Conservation (phyloP, 352 stramenopile genomes). For the Phytophthora tubulina region DNA sequence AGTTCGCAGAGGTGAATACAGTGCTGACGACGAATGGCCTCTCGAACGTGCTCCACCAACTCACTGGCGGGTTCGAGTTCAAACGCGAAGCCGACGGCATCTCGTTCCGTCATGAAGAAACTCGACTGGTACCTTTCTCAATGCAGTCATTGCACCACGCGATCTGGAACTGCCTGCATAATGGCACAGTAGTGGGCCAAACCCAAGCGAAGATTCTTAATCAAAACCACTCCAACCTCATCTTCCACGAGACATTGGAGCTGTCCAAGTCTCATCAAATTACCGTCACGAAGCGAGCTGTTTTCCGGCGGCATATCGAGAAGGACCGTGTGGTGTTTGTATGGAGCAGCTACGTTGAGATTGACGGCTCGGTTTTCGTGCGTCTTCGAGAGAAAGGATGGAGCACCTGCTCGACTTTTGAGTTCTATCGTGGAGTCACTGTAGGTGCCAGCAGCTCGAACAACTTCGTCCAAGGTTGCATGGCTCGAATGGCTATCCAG, state of each 20-base stretch:
- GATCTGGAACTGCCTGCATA: conserved; percentile 35
- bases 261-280: conserved; percentile 27
- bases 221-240: conserved; percentile 38
- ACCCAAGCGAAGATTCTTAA: conserved; percentile 10
- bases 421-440: conserved; percentile 31
- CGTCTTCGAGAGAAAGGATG: conserved; percentile 46
- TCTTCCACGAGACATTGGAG: conserved; percentile 32
- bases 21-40: conserved; percentile 34
- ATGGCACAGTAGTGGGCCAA: conserved; percentile 4
- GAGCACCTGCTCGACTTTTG: conserved; percentile 36
- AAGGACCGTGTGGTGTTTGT: conserved; percentile 41
- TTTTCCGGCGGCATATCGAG: conserved; percentile 40
- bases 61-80: conserved; percentile 37
- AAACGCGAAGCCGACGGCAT: conserved; percentile 32
- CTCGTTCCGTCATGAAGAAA: conserved; percentile 37
- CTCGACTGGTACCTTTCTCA: conserved; percentile 34
- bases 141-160: conserved; percentile 21
- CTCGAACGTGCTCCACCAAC: conserved; percentile 19
- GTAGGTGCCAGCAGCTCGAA: conserved; percentile 13
- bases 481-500: conserved; percentile 35
- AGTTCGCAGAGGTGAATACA: conserved; percentile 23
- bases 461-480: conserved; percentile 26
- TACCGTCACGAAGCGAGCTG: conserved; percentile 30
- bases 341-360: conserved; percentile 43
- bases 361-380: conserved; percentile 35